Base-by-base conservation (phyloP, 2,329 filamentous ascomycete species). In the Diaporthe sp. region DNA sequence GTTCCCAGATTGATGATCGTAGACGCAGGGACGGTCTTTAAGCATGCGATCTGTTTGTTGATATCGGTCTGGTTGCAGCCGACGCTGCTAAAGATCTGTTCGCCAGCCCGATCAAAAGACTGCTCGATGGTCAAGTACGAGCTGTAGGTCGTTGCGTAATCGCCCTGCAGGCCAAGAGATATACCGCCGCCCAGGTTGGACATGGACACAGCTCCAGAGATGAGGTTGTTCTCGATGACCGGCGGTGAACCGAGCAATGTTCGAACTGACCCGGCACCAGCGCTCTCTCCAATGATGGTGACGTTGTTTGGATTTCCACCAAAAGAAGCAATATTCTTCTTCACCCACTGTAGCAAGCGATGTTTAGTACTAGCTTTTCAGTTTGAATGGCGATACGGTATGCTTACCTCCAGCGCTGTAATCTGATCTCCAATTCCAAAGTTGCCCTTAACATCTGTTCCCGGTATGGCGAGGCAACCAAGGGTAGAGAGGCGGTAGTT, bases 121-220 rank as follows among this genome's bases (percentile, higher is more conserved):
- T 89, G 82, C 6, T 84, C 79, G 51, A 90, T 84, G 0, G 88
- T 90, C 69, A 87, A 86, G 80, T 90, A 91, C 8, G 86, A 84
- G 55, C 86, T 88, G 81, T 90, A 91, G 0, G 87, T 88, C 1
- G 88, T 89, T 9, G 87, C 87, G 71, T 90, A 90, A 77, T 87
- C 85, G 37, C 86, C 83, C 3, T 80, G 80, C 4, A 87, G 80
- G 0, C 87, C 88, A 8, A 90, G 81, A 7, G 83, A 83, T 0
- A 86, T 85, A 37, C 89, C 86, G 3, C 89, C 89, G 31, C 89
- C 89, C 0, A 90, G 83, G 74, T 90, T 90, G 0, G 87, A 88
- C 82, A 89, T 84, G 0, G 86, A 83, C 5, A 89, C 82, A 2
- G 85, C 87, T 12, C 86, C 86, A 17, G 74, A 75, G 17, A 75